Percentiles rank a stretch among this genome's conserved stretches.
Conservation (phyloP, 2,329 filamentous ascomycete genomes). For the Ophiostoma novo-ulmi region DNA sequence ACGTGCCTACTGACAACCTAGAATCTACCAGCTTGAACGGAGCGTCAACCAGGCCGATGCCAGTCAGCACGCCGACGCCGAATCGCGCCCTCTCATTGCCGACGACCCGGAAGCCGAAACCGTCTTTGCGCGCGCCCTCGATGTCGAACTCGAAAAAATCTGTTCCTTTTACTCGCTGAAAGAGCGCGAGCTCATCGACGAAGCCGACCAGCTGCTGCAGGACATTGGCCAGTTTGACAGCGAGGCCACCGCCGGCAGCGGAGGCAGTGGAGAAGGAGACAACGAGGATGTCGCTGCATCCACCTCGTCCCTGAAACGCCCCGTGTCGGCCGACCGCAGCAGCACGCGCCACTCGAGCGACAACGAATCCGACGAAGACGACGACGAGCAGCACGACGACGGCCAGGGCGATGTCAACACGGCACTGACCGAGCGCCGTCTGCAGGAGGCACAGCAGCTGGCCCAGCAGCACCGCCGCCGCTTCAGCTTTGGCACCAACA, state of each 20-base stretch:
- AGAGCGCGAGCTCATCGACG: slow-evolving; percentile 78
- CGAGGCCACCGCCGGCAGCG: slow-evolving; percentile 32
- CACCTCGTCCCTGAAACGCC: slow-evolving; percentile 5
- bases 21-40: slow-evolving; percentile 94
- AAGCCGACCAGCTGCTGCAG: slow-evolving; percentile 68
- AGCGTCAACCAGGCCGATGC: slow-evolving; percentile 60
- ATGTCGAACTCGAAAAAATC: slow-evolving; percentile 90
- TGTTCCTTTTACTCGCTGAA: slow-evolving; percentile 85
- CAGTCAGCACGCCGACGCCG: slow-evolving; percentile 61
- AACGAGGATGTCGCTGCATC: neutral
- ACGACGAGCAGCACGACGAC: slow-evolving; percentile 54
- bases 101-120: slow-evolving; percentile 66
- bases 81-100: slow-evolving; percentile 76
- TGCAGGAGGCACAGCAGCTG: slow-evolving; percentile 20
- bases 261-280: neutral
- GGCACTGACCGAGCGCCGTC: slow-evolving; percentile 41
- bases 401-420: slow-evolving; percentile 53
- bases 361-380: slow-evolving; percentile 50
- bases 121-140: slow-evolving; percentile 74
- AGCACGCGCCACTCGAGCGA: slow-evolving; percentile 50
- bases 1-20: slow-evolving; percentile 36
- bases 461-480: slow-evolving; percentile 36
- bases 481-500: slow-evolving; percentile 32
- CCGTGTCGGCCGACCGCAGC: slow-evolving; percentile 25
- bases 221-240: slow-evolving; percentile 67